These are phyloP conservation scores for Phialophora chinensis DNA, from an alignment of 2,329 filamentous ascomycete species.

Conservation along the genomic window DNA sequence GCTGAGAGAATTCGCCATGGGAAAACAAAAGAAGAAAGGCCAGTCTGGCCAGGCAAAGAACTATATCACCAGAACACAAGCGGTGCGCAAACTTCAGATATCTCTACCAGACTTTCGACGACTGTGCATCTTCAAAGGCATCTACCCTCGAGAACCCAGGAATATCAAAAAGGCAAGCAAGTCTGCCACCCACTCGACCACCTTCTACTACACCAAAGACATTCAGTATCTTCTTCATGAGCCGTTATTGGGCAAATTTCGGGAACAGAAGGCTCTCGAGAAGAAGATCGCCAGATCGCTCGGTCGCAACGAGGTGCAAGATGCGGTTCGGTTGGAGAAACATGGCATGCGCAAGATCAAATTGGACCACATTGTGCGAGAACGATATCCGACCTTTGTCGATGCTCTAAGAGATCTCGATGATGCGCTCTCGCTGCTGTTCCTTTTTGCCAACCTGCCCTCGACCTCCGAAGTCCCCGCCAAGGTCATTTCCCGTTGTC, in stretches of 20 bases:
- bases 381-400: slow-evolving; percentile 96
- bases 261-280: slow-evolving; percentile 93
- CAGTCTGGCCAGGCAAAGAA: slow-evolving; percentile 93
- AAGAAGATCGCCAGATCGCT: slow-evolving; percentile 97
- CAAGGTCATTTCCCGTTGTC: slow-evolving; percentile 94
- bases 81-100: slow-evolving; percentile 96
- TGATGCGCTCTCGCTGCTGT: slow-evolving; percentile 95
- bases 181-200: slow-evolving; percentile 85
- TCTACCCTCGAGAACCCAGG: slow-evolving; percentile 95
- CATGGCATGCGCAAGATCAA: slow-evolving; percentile 88
- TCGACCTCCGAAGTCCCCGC: slow-evolving; percentile 87
- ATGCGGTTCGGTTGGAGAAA: slow-evolving; percentile 88
- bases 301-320: slow-evolving; percentile 85
- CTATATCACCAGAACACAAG: slow-evolving; percentile 96
- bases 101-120: slow-evolving; percentile 96
- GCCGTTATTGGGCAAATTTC: slow-evolving; percentile 90
- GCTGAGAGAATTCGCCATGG: slow-evolving; percentile 57
- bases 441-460: slow-evolving; percentile 95
- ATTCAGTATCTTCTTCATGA: slow-evolving; percentile 98
- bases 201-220: slow-evolving; percentile 91
- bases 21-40: slow-evolving; percentile 87
- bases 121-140: slow-evolving; percentile 99
- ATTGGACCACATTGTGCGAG: slow-evolving; percentile 95
- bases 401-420: slow-evolving; percentile 94
- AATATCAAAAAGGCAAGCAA: slow-evolving; percentile 97